A percentile compares a stretch with the other conserved stretches of the same genome.
These are phyloP conservation scores for Lipomyces japonicus DNA, from an alignment of 805 yeast species.

Conservation along the genomic window DNA sequence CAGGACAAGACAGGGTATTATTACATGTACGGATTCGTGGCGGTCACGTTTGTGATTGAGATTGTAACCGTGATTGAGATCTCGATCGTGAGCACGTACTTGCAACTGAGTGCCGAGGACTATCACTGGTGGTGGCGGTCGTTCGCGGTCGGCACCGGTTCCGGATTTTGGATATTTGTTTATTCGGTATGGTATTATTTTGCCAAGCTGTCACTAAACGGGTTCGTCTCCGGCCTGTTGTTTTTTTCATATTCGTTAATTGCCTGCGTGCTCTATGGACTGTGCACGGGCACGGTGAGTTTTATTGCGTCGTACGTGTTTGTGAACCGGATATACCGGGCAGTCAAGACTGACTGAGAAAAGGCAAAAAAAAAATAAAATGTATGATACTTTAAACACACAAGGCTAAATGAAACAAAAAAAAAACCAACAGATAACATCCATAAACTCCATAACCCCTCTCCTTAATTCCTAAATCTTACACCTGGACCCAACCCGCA, in stretches of 20 bases:
- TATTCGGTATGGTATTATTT: conserved; percentile 67
- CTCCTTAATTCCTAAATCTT: neutral
- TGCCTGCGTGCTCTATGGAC: conserved; percentile 57
- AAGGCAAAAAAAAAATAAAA: neutral
- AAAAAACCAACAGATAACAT: neutral
- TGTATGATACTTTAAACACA: neutral
- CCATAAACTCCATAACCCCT: neutral
- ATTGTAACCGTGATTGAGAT: conserved; percentile 65
- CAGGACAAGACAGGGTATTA: conserved; percentile 72
- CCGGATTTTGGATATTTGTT: conserved; percentile 64
- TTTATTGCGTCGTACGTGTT: conserved; percentile 63
- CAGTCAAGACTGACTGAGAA: conserved; percentile 48
- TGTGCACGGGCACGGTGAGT: conserved; percentile 74
- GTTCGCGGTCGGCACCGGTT: conserved; percentile 64
- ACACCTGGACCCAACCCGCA: neutral
- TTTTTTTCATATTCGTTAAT: conserved; percentile 70
- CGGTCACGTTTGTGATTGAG: conserved; percentile 56
- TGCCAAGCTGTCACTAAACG: conserved; percentile 56
- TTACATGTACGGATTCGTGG: conserved; percentile 74
- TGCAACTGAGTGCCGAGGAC: conserved; percentile 54
- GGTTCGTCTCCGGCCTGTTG: conserved; percentile 61
- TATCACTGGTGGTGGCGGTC: conserved; percentile 82
- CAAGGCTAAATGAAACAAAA: neutral
- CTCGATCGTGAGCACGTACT: conserved; percentile 63
- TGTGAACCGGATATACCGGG: conserved; percentile 57